phyloP scores from a whole-genome alignment of 169 alveolate species.

The Plasmodium vinckei region DNA sequence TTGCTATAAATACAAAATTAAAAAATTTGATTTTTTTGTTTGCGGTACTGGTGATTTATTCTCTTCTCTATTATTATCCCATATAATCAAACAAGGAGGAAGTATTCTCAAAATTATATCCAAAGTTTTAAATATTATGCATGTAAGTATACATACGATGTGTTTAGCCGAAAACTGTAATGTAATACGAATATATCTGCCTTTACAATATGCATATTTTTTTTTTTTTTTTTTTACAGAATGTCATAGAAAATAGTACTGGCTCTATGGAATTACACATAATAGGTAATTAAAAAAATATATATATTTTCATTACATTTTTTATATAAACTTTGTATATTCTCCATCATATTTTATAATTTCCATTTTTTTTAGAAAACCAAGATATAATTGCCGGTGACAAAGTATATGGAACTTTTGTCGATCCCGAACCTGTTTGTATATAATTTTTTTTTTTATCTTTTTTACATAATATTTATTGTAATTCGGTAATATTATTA shows the following conservation, averaged over 20 bases:
- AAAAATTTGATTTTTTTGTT: slow-evolving; percentile 14
- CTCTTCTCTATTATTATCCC: slow-evolving; percentile 50
- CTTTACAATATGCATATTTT: neutral
- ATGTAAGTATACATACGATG: slow-evolving; percentile 8
- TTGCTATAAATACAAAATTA: slow-evolving; percentile 41
- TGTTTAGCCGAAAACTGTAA: no score
- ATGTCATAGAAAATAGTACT: slow-evolving; percentile 39
- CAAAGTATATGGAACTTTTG: slow-evolving; percentile 20
- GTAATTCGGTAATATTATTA: slow-evolving; percentile 10
- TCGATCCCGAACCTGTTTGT: slow-evolving; percentile 49
- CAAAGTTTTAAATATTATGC: slow-evolving; percentile 54
- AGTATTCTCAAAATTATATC: slow-evolving; percentile 43
- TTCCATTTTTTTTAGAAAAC: slow-evolving; percentile 37
- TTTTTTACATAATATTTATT: slow-evolving; percentile 12
- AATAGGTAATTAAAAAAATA: slow-evolving; percentile 32
- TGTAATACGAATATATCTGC: neutral
- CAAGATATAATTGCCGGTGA: slow-evolving; percentile 76
- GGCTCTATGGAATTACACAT: slow-evolving; percentile 34
- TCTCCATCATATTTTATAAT: neutral
- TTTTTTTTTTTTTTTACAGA: slow-evolving; percentile 27
- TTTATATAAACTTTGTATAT: neutral
- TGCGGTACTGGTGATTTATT: slow-evolving; percentile 65
- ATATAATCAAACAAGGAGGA: slow-evolving; percentile 37
- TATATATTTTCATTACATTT: neutral
- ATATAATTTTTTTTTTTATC: neutral